A percentile compares a stretch with the other conserved stretches of the same genome.
These are phyloP conservation scores for Salmacisia buchloeana DNA, from an alignment of 1,284 basidiomycete species.

Conservation along the genomic window DNA sequence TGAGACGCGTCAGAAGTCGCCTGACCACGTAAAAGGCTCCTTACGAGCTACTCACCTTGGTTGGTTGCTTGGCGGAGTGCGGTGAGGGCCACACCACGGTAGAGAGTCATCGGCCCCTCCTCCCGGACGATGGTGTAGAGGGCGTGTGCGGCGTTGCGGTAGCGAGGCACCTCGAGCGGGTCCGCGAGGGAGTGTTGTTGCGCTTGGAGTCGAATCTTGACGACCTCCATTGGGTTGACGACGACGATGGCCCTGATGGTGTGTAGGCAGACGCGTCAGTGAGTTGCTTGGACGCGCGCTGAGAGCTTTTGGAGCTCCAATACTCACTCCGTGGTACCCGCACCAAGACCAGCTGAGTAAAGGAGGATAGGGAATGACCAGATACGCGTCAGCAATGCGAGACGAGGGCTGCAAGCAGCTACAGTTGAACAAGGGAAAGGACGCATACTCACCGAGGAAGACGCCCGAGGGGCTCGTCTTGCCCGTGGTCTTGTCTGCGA, in stretches of 20 bases:
- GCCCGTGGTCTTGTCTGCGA: conserved; percentile 71
- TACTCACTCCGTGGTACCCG: conserved; percentile 70
- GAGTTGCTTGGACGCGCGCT: neutral
- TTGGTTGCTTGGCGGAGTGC: conserved; percentile 96
- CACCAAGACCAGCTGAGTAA: conserved; percentile 74
- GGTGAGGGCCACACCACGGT: conserved; percentile 83
- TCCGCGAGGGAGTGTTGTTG: conserved; percentile 97
- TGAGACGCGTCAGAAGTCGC: neutral
- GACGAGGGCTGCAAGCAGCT: neutral
- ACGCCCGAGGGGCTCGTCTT: conserved; percentile 68
- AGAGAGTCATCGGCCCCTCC: conserved; percentile 75
- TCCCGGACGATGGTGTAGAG: conserved; percentile 91
- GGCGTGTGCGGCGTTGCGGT: conserved; percentile 93
- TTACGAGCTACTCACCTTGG: conserved; percentile 63
- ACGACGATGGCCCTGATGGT: conserved; percentile 67
- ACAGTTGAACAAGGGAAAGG: too few species aligned
- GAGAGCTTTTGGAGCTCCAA: neutral
- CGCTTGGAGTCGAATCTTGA: conserved; percentile 96
- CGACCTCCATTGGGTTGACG: conserved; percentile 98
- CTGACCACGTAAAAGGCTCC: neutral
- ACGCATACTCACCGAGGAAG: conserved; percentile 56
- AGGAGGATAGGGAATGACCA: neutral
- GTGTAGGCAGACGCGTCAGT: conserved; percentile 7
- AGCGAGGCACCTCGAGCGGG: conserved; percentile 85
- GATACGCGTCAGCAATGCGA: neutral